Base-by-base conservation (phyloP, 352 stramenopile species). In the Stramenopiles sp. region DNA sequence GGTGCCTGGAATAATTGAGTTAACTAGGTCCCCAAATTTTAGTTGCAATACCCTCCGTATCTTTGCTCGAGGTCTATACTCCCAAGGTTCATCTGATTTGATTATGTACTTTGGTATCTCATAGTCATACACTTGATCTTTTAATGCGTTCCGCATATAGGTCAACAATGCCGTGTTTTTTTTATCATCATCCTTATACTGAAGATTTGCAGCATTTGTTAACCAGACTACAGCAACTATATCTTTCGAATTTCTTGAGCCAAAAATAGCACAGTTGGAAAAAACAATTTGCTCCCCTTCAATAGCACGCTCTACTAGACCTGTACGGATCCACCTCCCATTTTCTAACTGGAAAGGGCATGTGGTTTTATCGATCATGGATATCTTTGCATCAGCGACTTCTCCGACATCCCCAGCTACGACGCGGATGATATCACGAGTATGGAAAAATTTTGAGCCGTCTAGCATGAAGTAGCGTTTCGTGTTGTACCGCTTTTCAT, bases 361-460 rank as follows among this genome's bases (percentile, higher is more conserved):
- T 31, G 71, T 78, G 8, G 71, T 78, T 78, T 78, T 78, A 33
- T 78, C 71, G 14, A 78, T 78, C 71, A 78, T 78, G 4, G 71
- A 78, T 14, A 78, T 78, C 22, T 78, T 78, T 14, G 71, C 30
- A 14, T 14, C 71, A 14, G 4, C 71, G 4, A 78, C 71, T 31
- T 78, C 71, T 14, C 31, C 30, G 71, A 33, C 30, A 14, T 4
- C 22, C 71, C 71, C 71, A 14, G 4, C 31, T 14, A 78, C 71
- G 4, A 78, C 31, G 4, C 14, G 1, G 8, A 78, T 33, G 14
- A 78, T 78, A 33, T 78, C 71, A 8, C 71, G 71, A 14, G 71
- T 78, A 33, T 78, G 71, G 31, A 78, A 33, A 78, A 33, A 78
- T 33, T 33, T 78, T 14, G 1, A 8, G 4, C 71, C 71, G 22